A percentile compares a stretch with the other conserved stretches of the same genome.
These are phyloP conservation scores for Alisma plantagoaquatica DNA, from an alignment of 106 monocot species.

Conservation along the genomic window DNA sequence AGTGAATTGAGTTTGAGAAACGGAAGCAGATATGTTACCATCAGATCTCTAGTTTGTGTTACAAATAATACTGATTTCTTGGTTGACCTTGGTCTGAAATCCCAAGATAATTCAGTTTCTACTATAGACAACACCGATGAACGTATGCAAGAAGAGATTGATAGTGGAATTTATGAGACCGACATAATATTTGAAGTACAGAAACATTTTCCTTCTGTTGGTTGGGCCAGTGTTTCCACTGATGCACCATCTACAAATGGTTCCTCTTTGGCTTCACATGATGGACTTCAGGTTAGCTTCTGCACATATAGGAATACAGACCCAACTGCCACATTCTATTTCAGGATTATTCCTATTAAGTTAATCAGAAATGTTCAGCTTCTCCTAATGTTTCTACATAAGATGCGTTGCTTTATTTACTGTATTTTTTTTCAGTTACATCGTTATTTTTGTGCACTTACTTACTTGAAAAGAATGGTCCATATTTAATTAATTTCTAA, in stretches of 20 bases:
- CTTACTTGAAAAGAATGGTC: neutral
- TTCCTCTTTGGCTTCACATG: constrained; percentile 4
- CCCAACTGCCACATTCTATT: too few species aligned
- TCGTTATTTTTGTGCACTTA: neutral
- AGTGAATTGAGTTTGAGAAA: constrained; percentile 80
- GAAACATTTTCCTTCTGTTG: constrained; percentile 41
- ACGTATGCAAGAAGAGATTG: constrained; percentile 9
- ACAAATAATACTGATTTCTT: constrained; percentile 72
- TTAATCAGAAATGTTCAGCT: too few species aligned
- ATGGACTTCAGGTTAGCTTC: constrained; percentile 36
- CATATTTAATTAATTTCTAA: too few species aligned
- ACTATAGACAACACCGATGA: constrained; percentile 8
- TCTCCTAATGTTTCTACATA: too few species aligned
- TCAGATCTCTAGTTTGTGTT: constrained; percentile 78
- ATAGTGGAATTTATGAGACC: constrained; percentile 26
- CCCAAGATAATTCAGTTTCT: constrained; percentile 17
- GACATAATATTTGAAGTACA: constrained; percentile 74
- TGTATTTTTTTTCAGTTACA: neutral
- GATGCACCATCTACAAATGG: constrained; percentile 12
- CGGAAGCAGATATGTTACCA: constrained; percentile 79
- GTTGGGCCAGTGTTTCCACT: constrained; percentile 43
- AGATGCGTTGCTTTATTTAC: neutral
- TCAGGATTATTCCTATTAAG: too few species aligned
- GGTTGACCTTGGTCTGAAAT: constrained; percentile 54
- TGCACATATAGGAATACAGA: too few species aligned